Base-by-base conservation (phyloP, 1,139 yeast genomes). In the Hyphopichia wangnamkhiaoensis region DNA sequence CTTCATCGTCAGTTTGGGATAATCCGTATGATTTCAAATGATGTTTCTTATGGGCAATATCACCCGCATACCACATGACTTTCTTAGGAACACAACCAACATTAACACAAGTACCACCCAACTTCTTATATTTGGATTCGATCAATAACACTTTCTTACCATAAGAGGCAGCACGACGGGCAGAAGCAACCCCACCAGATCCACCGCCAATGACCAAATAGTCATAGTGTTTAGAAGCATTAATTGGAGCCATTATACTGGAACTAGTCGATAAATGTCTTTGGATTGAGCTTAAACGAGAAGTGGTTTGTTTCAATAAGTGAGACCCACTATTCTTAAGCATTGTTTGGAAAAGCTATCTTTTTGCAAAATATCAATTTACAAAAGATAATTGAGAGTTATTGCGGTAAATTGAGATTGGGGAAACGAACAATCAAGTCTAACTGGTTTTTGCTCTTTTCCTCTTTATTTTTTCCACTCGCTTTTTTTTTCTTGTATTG, bases 1-100 rank as follows among this genome's bases (percentile, higher is more conserved):
- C 76, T 36, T 74, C 68, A 36, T 74, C 74, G 25, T 79, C 74
- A 40, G 79, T 80, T 31, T 75, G 77, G 5, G 71, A 60, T 50
- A 93, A 83, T 1, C 96, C 96, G 59, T 93, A 93, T 45, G 85
- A 88, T 48, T 76, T 71, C 46, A 95, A 93, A 40, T 88, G 85
- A 38, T 73, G 69, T 49, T 84, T 71, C 56, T 80, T 81, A 47
- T 80, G 79, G 17, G 97, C 97, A 62, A 87, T 68, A 53, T 90
- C 96, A 25, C 93, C 83, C 16, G 97, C 96, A 51, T 90, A 82
- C 98, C 98, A 93, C 98, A 93, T 91, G 37, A 94, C 90, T 63
- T 93, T 93, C 74, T 93, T 93, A 34, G 99, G 99, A 28, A 93
- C 98, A 74, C 99, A 93, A 14, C 99, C 99, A 33, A 91, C 98